phyloP scores from a whole-genome alignment of 768 basidiomycete species.

The Tephrocybe sp. region DNA sequence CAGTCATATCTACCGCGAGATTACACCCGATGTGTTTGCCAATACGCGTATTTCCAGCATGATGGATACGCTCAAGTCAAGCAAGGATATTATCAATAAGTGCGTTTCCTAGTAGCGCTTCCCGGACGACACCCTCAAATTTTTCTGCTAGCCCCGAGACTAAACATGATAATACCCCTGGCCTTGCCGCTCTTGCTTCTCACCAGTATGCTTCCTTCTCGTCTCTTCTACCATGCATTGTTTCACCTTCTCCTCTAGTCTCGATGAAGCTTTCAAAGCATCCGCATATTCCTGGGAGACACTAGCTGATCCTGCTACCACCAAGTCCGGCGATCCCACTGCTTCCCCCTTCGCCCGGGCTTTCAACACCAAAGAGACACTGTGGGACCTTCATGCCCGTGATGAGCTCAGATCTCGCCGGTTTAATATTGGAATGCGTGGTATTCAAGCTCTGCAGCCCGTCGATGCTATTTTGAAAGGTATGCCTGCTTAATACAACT shows the following conservation, averaged over 20 bases:
- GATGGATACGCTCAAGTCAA: slow-evolving; percentile 29
- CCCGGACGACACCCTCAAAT: neutral
- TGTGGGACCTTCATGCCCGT: slow-evolving; percentile 27
- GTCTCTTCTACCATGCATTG: neutral
- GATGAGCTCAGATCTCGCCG: slow-evolving; percentile 18
- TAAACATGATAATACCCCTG: slow-evolving; percentile 17
- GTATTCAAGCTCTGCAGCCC: slow-evolving; percentile 23
- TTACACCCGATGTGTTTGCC: slow-evolving; percentile 29
- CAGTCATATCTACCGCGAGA: slow-evolving; percentile 22
- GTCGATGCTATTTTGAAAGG: slow-evolving; percentile 18
- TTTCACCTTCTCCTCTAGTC: slow-evolving; percentile 17
- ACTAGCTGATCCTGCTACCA: slow-evolving; percentile 25
- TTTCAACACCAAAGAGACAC: slow-evolving; percentile 16
- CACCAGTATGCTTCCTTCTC: slow-evolving; percentile 20
- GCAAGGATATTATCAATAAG: slow-evolving; percentile 25
- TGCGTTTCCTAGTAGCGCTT: slow-evolving; percentile 11
- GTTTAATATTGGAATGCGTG: slow-evolving; percentile 31
- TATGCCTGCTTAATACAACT: neutral
- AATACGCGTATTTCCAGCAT: slow-evolving; percentile 32
- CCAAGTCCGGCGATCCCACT: slow-evolving; percentile 22
- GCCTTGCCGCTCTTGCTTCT: slow-evolving; percentile 22
- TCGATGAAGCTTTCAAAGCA: slow-evolving; percentile 30
- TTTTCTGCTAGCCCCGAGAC: slow-evolving; percentile 2
- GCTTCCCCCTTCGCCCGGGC: slow-evolving; percentile 25
- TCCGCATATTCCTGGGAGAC: slow-evolving; percentile 30